Evolutionary conservation across 225 moss, liverwort and hornwort genomes (phyloP), one percentile per base, ranked within the genome.

Genomic region (Anthoceros angustus): DNA sequence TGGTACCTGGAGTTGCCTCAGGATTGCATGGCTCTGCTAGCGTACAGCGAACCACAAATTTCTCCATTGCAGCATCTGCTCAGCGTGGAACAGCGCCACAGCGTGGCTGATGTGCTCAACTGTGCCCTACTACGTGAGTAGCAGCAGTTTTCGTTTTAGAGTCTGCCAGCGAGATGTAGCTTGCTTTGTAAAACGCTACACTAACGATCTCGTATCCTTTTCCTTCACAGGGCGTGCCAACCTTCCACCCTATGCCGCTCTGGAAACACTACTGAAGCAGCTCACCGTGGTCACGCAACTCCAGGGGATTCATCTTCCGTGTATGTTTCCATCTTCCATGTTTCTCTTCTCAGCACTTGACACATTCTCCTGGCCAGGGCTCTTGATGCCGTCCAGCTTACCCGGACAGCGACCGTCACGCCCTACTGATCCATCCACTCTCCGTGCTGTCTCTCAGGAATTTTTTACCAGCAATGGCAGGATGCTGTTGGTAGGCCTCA

Each of bases 21-120:
- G 88, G 92, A 92, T 72, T 86, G 80, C 63, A 89, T 93, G 87
- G 93, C 89, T 24, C 70, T 93, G 77, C 78, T 93, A 61, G 93
- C 89, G 24, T 93, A 93, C 71, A 89, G 89, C 66, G 84, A 93
- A 63, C 89, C 93, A 45, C 82, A 86, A 63, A 84, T 72, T 0
- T 89, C 93, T 10, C 93, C 93, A 24, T 69, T 89, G 67, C 87
- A 89, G 41, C 79, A 78, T 63, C 89, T 87, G 69, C 63, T 93
- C 62, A 84, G 77, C 55, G 70, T 75, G 79, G 93, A 93, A 50
- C 87, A 89, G 75, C 85, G 93, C 15, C 93, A 89, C 70, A 78
- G 69, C 70, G 77, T 93, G 43, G 93, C 93, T 25, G 93, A 93
- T 71, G 85, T 72, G 40, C 69, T 93, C 76, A 93, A 93, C 62